Percentiles rank a stretch among this genome's conserved stretches.
These are phyloP conservation scores for Hysterium pulicare DNA, from an alignment of 2,329 filamentous ascomycete species.

Conservation along the genomic window DNA sequence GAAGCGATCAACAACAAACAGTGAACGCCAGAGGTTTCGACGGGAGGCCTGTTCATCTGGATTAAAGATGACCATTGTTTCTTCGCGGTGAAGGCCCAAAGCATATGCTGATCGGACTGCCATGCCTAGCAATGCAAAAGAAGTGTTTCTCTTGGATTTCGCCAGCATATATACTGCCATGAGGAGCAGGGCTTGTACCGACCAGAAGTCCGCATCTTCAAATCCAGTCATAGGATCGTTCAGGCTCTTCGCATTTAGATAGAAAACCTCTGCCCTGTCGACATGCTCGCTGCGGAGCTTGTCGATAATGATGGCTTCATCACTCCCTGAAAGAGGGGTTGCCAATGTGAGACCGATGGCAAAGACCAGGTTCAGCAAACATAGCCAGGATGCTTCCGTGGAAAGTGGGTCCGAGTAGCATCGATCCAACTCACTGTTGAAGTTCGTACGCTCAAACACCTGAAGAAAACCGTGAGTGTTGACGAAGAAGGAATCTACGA, in stretches of 20 bases:
- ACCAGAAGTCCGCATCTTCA: slow-evolving; percentile 63
- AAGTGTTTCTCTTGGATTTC: slow-evolving; percentile 60
- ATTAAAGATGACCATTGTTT: slow-evolving; percentile 55
- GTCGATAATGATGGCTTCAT: slow-evolving; percentile 51
- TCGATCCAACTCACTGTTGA: slow-evolving; percentile 49
- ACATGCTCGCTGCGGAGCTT: slow-evolving; percentile 48
- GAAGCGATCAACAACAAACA: slow-evolving; percentile 64
- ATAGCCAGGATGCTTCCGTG: slow-evolving; percentile 52
- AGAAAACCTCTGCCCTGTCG: slow-evolving; percentile 61
- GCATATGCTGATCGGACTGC: slow-evolving; percentile 62
- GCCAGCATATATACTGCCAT: slow-evolving; percentile 64
- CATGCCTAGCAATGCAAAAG: slow-evolving; percentile 60
- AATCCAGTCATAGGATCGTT: slow-evolving; percentile 49
- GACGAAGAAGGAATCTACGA: slow-evolving; percentile 59
- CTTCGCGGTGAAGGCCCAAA: slow-evolving; percentile 60
- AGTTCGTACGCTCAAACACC: slow-evolving; percentile 53
- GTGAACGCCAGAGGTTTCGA: slow-evolving; percentile 60
- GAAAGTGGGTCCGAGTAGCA: slow-evolving; percentile 56
- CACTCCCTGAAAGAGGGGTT: slow-evolving; percentile 48
- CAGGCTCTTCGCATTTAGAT: slow-evolving; percentile 56
- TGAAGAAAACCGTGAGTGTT: slow-evolving; percentile 63
- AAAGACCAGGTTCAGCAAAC: slow-evolving; percentile 60
- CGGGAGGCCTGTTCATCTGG: slow-evolving; percentile 47
- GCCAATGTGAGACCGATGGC: slow-evolving; percentile 61
- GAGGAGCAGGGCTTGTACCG: slow-evolving; percentile 60